These are phyloP conservation scores for Barnettozyma populi DNA, from an alignment of 805 yeast species.

Conservation along the genomic window DNA sequence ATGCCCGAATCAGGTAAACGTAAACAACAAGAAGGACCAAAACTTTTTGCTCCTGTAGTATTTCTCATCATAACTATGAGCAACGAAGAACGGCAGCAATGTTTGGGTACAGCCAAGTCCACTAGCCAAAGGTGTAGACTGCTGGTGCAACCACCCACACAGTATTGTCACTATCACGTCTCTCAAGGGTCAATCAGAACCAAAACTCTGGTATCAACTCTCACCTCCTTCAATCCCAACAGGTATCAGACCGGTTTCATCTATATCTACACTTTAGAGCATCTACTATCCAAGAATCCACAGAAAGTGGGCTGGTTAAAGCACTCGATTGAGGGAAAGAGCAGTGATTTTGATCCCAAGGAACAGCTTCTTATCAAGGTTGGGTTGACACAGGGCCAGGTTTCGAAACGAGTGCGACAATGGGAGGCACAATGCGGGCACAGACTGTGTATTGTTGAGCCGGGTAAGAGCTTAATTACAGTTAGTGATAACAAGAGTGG, in stretches of 20 bases:
- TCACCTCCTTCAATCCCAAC: neutral
- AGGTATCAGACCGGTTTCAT: slow-evolving; percentile 18
- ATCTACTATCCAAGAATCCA: slow-evolving; percentile 14
- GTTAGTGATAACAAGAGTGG: neutral
- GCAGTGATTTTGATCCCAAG: slow-evolving; percentile 18
- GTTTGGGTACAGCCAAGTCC: slow-evolving; percentile 17
- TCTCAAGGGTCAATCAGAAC: slow-evolving; percentile 3
- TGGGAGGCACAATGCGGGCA: slow-evolving; percentile 26
- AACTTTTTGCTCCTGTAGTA: neutral
- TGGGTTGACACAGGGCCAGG: slow-evolving; percentile 22
- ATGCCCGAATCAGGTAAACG: neutral
- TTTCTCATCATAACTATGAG: neutral
- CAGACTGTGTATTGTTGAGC: slow-evolving; percentile 7
- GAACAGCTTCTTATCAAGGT: slow-evolving; percentile 20
- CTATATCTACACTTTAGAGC: slow-evolving; percentile 22
- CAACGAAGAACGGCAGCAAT: slow-evolving; percentile 9
- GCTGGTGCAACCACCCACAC: neutral
- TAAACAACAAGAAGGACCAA: neutral
- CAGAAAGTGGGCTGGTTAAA: slow-evolving; percentile 20
- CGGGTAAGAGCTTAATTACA: neutral
- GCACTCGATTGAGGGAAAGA: slow-evolving; percentile 3
- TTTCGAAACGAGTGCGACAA: slow-evolving; percentile 15
- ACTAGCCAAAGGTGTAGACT: slow-evolving; percentile 14
- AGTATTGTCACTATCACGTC: slow-evolving; percentile 17
- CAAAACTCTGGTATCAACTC: neutral